Base-by-base conservation (phyloP, 805 yeast genomes). In the Candida oleophila region DNA sequence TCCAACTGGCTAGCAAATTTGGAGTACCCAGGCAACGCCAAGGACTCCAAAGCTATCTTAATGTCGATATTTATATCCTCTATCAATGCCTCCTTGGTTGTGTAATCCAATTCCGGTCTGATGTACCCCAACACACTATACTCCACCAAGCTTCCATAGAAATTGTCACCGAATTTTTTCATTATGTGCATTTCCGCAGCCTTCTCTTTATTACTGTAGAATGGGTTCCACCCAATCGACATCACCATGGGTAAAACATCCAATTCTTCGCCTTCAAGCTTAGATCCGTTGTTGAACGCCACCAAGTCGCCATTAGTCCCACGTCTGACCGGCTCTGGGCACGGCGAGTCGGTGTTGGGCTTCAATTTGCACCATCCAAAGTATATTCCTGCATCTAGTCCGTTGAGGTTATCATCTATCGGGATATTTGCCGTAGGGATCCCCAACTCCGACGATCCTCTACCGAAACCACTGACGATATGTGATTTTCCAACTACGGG, bases 161-260 rank as follows among this genome's bases (percentile, higher is more conserved):
- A 94, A 51, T 78, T 74, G 9, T 69, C 57, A 0, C 60, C 52
- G 57, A 90, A 94, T 38, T 83, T 68, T 66, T 89, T 95, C 45
- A 94, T 74, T 3, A 94, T 77, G 64, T 94, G 97, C 19, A 94
- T 72, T 57, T 94, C 96, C 3, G 94, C 95, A 0, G 96, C 83
- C 66, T 88, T 89, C 55, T 78, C 78, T 42, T 80, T 74, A 65
- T 94, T 91, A 21, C 83, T 78, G 68, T 82, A 94, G 62, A 85
- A 92, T 34, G 99, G 98, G 61, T 94, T 94, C 87, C 90, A 89
- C 1, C 99, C 99, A 16, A 94, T 76, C 7, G 96, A 88, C 88
- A 92, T 85, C 7, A 94, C 99, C 84, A 90, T 89, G 0, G 97
- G 97, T 21, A 82, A 69, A 1, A 74, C 75, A 16, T 68, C 66